phyloP scores from a whole-genome alignment of 768 basidiomycete species.

The Lactifluus piperatus region DNA sequence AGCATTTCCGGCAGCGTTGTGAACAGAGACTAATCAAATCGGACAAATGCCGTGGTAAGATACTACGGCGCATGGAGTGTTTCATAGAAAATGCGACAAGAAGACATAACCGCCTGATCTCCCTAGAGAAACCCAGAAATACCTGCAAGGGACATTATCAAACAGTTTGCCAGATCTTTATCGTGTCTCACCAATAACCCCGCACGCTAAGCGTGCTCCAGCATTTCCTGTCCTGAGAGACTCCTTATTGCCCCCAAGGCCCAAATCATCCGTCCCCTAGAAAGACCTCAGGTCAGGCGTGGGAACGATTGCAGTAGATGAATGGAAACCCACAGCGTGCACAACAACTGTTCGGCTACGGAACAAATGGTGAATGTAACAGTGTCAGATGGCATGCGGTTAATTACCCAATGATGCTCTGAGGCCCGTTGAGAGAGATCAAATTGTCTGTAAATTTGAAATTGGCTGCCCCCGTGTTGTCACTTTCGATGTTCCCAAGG shows the following conservation, averaged over 20 bases:
- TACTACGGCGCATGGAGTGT: too few species aligned
- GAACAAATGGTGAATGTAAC: background rate
- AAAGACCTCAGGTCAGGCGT: background rate
- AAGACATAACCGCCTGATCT: background rate
- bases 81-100: background rate
- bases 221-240: slow-evolving; percentile 76
- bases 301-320: background rate
- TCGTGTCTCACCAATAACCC: slow-evolving; percentile 53
- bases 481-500: too few species aligned
- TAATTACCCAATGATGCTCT: slow-evolving; percentile 63
- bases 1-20: too few species aligned
- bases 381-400: background rate
- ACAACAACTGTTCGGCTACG: slow-evolving; percentile 62
- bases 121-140: background rate
- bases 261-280: slow-evolving; percentile 75
- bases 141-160: background rate
- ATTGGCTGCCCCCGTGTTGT: slow-evolving; percentile 26
- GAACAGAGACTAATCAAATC: too few species aligned
- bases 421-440: slow-evolving; percentile 59
- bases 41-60: too few species aligned
- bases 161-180: background rate
- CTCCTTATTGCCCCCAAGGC: slow-evolving; percentile 56
- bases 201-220: slow-evolving; percentile 69
- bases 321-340: slow-evolving; percentile 43
- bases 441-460: slow-evolving; percentile 50